Evolutionary conservation across 306 rosid genomes (phyloP).

Genomic region (Quercus cerris): DNA sequence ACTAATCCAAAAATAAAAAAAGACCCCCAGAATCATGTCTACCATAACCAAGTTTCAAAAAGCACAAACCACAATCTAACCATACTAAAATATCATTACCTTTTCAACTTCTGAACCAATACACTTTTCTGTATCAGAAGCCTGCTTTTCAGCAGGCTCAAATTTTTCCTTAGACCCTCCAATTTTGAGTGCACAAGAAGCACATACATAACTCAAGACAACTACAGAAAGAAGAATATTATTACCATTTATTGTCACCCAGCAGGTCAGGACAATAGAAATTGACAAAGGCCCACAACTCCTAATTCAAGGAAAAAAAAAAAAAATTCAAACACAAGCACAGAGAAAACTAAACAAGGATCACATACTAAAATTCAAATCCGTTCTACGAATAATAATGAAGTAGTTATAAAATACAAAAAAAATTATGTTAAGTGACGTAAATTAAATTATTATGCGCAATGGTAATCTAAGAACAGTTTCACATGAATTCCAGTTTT

Average conservation of each 20-base stretch:
- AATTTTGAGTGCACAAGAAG: constrained; percentile 22
- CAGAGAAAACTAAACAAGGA: background rate
- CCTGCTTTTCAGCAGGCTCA: constrained; percentile 68
- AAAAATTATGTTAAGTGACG: background rate
- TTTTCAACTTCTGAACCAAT: constrained; percentile 69
- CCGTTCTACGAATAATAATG: background rate
- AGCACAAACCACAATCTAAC: background rate
- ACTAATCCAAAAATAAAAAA: background rate
- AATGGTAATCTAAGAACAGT: background rate
- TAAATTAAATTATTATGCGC: constrained; percentile 8
- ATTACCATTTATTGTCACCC: constrained; percentile 82
- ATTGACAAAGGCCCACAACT: constrained; percentile 89
- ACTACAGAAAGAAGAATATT: constrained; percentile 9
- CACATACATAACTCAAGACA: constrained; percentile 13
- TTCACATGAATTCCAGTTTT: background rate
- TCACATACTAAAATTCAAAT: constrained; percentile 14
- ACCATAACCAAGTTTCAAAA: background rate
- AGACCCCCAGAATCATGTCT: background rate
- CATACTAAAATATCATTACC: constrained; percentile 37
- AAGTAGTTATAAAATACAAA: no score
- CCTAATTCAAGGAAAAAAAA: constrained; percentile 47
- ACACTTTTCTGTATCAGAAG: constrained; percentile 67
- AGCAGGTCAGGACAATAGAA: constrained; percentile 88
- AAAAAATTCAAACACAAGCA: constrained; percentile 11
- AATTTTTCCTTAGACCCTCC: constrained; percentile 67